Base-by-base conservation (phyloP, 2,329 filamentous ascomycete species). In the Tolypocladium capitatum region DNA sequence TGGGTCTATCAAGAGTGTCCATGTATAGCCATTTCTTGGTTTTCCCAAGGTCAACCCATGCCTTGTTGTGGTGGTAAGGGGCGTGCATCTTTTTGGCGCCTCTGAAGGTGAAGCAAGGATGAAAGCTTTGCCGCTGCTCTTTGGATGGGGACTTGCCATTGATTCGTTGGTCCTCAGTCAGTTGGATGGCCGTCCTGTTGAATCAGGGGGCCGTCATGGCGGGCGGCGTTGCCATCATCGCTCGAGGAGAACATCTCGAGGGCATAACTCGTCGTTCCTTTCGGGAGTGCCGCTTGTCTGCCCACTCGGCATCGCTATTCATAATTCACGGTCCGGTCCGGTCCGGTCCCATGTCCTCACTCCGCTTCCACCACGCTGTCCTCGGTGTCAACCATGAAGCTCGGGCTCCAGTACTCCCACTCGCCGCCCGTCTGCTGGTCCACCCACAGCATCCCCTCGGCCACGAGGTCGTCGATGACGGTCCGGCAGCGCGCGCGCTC, bases 401-500 rank as follows among this genome's bases (percentile, higher is more conserved):
- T 81, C 1, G 86, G 86, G 50, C 81, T 86, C 92, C 92, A 98
- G 59, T 96, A 98, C 66, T 97, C 90, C 65, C 83, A 89, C 68
- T 97, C 91, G 18, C 62, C 63, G 9, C 78, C 74, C 10, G 69
- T 81, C 68, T 96, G 89, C 55, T 79, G 80, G 65, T 98, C 92
- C 6, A 97, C 81, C 92, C 92, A 98, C 14, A 98, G 79, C 71
- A 98, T 78, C 46, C 89, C 88, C 58, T 94, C 88, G 0, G 83
- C 81, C 46, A 97, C 74, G 32, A 98, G 69, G 64, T 98, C 92
- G 52, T 96, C 88, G 46, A 97, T 76, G 2, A 91, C 89, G 0
- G 92, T 95, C 61, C 84, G 77, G n/a, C 88, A 86, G 53, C 92
- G 75, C 6, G 89, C 85, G 41, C 79, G 73, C 55, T 91, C 83